Percentiles rank a stretch among this genome's conserved stretches.
Conservation (phyloP, 495 filamentous ascomycete genomes). For the Lasiosphaeria ovina region DNA sequence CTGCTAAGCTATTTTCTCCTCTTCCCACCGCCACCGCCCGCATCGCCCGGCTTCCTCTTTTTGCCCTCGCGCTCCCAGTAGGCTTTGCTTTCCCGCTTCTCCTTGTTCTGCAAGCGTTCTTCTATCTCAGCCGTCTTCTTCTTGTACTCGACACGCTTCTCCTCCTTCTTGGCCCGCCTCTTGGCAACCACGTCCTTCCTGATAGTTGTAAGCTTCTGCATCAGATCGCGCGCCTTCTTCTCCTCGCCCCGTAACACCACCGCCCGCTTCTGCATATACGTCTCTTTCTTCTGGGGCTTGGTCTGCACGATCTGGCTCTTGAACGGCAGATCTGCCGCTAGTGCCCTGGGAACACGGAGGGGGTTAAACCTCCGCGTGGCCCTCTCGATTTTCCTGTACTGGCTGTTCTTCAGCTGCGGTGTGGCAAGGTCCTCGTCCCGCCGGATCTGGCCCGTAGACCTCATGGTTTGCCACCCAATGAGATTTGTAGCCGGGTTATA, state of each 20-base stretch:
- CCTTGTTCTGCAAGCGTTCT: constrained; percentile 77
- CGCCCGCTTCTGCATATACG: constrained; percentile 91
- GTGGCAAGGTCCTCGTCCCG: constrained; percentile 71
- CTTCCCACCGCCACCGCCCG: constrained; percentile 66
- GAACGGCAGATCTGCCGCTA: constrained; percentile 85
- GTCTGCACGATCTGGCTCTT: constrained; percentile 85
- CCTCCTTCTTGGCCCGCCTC: constrained; percentile 77
- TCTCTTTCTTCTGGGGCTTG: constrained; percentile 73
- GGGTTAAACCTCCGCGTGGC: constrained; percentile 87
- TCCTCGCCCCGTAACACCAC: constrained; percentile 79
- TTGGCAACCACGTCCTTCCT: constrained; percentile 87
- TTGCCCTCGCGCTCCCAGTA: constrained; percentile 94
- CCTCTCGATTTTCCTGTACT: constrained; percentile 81
- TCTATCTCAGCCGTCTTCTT: constrained; percentile 75
- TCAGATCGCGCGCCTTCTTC: constrained; percentile 80
- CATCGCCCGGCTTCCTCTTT: constrained; percentile 71
- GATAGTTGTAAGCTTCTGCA: constrained; percentile 90
- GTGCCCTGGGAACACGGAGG: constrained; percentile 77
- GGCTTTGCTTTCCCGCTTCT: constrained; percentile 88
- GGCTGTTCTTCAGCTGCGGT: constrained; percentile 72
- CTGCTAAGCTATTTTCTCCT: constrained; percentile 10
- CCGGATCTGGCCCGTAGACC: constrained; percentile 90
- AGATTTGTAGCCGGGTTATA: constrained; percentile 97
- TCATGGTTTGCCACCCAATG: constrained; percentile 85
- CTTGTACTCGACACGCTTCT: constrained; percentile 71